phyloP scores from a whole-genome alignment of 225 moss, liverwort and hornwort species.

The Ulota crispa region DNA sequence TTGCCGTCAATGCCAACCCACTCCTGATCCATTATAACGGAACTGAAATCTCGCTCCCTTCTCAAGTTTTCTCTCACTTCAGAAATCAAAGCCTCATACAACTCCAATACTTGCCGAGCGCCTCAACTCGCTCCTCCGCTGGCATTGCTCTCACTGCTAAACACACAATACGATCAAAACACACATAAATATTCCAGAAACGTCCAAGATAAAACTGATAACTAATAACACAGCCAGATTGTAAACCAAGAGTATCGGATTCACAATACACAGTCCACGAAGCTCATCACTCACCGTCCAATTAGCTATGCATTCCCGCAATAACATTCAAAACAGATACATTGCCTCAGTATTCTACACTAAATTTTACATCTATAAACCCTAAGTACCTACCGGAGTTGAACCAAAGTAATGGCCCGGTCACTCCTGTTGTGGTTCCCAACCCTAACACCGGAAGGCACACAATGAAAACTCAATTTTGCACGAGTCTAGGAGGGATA shows the following conservation, averaged over 20 bases:
- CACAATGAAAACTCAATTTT: too few species aligned
- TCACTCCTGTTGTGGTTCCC: too few species aligned
- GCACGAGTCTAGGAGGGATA: too few species aligned
- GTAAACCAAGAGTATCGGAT: neutral
- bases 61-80: neutral
- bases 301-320: neutral
- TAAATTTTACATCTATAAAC: too few species aligned
- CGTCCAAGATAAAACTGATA: neutral
- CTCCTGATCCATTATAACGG: neutral
- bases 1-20: neutral
- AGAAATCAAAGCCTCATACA: neutral
- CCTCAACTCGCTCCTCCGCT: neutral
- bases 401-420: too few species aligned
- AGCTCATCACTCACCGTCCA: neutral
- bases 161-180: neutral
- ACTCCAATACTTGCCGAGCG: neutral
- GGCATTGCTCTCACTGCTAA: neutral
- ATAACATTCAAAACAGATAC: neutral
- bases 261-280: neutral
- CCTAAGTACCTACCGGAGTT: too few species aligned
- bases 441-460: too few species aligned
- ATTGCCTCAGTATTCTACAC: too few species aligned
- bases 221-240: neutral
- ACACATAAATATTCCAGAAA: neutral
- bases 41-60: neutral